Conservation (phyloP, 2,329 filamentous ascomycete genomes). For the Fusarium austroafricanum region DNA sequence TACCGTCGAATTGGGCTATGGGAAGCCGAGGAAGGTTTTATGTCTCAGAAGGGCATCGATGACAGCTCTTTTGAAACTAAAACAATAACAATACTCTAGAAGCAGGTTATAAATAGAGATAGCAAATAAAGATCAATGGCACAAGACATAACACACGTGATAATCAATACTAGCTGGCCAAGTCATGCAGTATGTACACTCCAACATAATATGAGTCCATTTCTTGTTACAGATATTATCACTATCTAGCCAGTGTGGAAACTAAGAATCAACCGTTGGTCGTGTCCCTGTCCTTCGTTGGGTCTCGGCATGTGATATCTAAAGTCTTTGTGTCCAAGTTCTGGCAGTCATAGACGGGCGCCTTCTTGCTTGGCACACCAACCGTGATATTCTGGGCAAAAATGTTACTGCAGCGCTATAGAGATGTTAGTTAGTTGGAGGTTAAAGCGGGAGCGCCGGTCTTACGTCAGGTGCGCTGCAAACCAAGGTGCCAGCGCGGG, state of each 20-base stretch:
- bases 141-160: no score
- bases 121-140: no score
- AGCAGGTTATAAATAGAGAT: no score
- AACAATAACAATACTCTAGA: neutral
- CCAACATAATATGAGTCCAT: no score
- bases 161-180: no score
- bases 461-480: slow-evolving; percentile 48
- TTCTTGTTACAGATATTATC: no score
- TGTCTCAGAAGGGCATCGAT: neutral
- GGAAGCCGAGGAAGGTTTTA: neutral
- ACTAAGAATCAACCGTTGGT: slow-evolving; percentile 6
- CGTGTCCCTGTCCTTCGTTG: slow-evolving; percentile 23
- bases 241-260: no score
- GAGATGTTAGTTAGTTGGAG: neutral
- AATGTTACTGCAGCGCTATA: slow-evolving; percentile 43
- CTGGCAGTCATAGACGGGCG: slow-evolving; percentile 40
- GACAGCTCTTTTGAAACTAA: neutral
- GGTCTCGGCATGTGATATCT: slow-evolving; percentile 37
- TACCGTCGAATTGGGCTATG: neutral
- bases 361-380: slow-evolving; percentile 39
- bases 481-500: slow-evolving; percentile 45
- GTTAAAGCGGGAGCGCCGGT: rapidly evolving
- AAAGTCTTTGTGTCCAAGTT: slow-evolving; percentile 34
- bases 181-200: no score
- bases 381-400: slow-evolving; percentile 38